Conservation (phyloP, 768 basidiomycete species). For the Collybia sordida region DNA sequence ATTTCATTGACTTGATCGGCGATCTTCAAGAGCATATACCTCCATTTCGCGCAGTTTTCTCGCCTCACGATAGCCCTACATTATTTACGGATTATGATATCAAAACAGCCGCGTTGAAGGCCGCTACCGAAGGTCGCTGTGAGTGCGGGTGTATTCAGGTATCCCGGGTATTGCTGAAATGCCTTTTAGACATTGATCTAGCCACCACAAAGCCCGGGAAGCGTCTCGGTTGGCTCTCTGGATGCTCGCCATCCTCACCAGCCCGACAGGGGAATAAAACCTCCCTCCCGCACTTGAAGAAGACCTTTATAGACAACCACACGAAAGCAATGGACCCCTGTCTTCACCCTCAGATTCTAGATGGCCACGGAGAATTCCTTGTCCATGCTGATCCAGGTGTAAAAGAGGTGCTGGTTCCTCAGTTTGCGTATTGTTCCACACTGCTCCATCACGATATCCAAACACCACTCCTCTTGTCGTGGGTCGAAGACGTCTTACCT, state of each 20-base stretch:
- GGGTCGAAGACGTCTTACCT: slow-evolving; percentile 29
- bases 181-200: slow-evolving; percentile 13
- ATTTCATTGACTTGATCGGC: slow-evolving; percentile 24
- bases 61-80: slow-evolving; percentile 31
- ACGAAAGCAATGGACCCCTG: slow-evolving; percentile 38
- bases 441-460: slow-evolving; percentile 46
- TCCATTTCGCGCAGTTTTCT: slow-evolving; percentile 35
- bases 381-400: slow-evolving; percentile 29
- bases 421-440: slow-evolving; percentile 42
- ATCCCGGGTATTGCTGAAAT: background rate
- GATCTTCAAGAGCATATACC: slow-evolving; percentile 31
- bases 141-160: background rate
- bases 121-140: slow-evolving; percentile 10
- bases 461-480: slow-evolving; percentile 34
- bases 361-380: slow-evolving; percentile 41
- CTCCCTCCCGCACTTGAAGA: slow-evolving; percentile 7
- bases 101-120: slow-evolving; percentile 14
- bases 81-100: slow-evolving; percentile 21
- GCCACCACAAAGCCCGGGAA: slow-evolving; percentile 7
- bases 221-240: slow-evolving; percentile 19
- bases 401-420: slow-evolving; percentile 30
- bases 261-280: slow-evolving; percentile 17
- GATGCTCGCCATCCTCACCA: slow-evolving; percentile 23
- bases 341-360: slow-evolving; percentile 28
- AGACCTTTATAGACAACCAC: slow-evolving; percentile 40